These are phyloP conservation scores for Torulaspora pretoriensis DNA, from an alignment of 1,139 yeast genomes.

Conservation along the genomic window DNA sequence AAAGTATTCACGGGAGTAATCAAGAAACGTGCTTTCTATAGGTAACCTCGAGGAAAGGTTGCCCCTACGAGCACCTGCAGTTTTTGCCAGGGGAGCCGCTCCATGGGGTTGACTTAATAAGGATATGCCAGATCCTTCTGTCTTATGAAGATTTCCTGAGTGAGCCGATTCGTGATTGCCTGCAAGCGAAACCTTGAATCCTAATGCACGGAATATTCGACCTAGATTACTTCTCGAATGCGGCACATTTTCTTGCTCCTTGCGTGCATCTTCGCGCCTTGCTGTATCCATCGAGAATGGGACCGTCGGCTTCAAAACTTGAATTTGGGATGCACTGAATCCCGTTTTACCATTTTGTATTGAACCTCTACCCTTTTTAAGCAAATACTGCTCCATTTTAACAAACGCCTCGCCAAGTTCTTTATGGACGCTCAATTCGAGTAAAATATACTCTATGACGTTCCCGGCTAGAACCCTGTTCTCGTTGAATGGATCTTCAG, in stretches of 20 bases:
- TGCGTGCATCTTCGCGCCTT: conserved; percentile 2
- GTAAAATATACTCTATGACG: conserved; percentile 70
- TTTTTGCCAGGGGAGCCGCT: conserved; percentile 43
- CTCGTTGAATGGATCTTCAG: conserved; percentile 88
- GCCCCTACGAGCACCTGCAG: conserved; percentile 41
- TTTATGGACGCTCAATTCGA: conserved; percentile 58
- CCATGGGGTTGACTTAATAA: conserved; percentile 42
- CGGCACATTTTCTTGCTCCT: conserved; percentile 3
- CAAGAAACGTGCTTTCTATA: conserved; percentile 70
- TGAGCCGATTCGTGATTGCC: conserved; percentile 25
- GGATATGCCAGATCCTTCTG: conserved; percentile 20
- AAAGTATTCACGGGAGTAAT: conserved; percentile 87
- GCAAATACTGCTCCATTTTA: conserved; percentile 61
- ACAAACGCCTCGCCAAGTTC: conserved; percentile 60
- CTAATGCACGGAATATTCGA: conserved; percentile 25
- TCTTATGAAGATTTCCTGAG: conserved; percentile 37
- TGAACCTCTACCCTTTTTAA: conserved; percentile 42
- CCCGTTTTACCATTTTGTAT: conserved; percentile 14
- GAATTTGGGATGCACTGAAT: conserved; percentile 19
- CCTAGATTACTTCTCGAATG: conserved; percentile 15
- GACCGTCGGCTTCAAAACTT: conserved; percentile 15
- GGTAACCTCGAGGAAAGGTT: conserved; percentile 49
- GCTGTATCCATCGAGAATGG: conserved; percentile 13
- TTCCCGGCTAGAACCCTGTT: conserved; percentile 70
- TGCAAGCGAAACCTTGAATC: conserved; percentile 20